Evolutionary conservation across 2,329 filamentous ascomycete species (phyloP).

Genomic region (Emericellopsis cladophorae): DNA sequence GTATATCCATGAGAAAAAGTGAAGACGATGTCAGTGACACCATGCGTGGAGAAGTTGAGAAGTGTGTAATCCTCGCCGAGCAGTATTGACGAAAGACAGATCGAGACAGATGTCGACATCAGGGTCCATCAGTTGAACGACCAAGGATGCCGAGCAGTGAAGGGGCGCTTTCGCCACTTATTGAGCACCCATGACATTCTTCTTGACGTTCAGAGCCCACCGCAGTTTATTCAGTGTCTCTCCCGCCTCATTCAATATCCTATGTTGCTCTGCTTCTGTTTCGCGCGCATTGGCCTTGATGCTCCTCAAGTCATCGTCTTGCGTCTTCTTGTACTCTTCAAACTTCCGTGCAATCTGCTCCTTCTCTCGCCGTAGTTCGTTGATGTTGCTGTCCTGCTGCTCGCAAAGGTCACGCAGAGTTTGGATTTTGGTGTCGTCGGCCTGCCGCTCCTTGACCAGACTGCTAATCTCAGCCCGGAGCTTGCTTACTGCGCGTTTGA

Average conservation of each 20-base stretch:
- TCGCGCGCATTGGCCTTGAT: constrained; percentile 45
- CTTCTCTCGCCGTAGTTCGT: constrained; percentile 46
- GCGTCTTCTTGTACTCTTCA: constrained; percentile 50
- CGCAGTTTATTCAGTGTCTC: constrained; percentile 54
- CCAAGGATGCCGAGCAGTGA: no score
- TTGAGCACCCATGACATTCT: constrained; percentile 42
- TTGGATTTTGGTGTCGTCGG: constrained; percentile 50
- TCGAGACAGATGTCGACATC: background rate
- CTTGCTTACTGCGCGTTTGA: constrained; percentile 35
- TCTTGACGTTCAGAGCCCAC: constrained; percentile 60
- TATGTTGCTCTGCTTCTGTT: constrained; percentile 49
- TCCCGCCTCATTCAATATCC: constrained; percentile 42
- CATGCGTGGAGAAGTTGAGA: no score
- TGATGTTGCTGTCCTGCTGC: constrained; percentile 59
- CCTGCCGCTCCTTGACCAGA: constrained; percentile 40
- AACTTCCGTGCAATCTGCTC: constrained; percentile 47
- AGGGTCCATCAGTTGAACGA: no score
- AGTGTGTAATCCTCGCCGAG: no score
- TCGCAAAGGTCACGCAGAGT: constrained; percentile 58
- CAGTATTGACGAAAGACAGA: background rate
- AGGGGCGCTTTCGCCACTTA: constrained; percentile 14
- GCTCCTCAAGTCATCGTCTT: constrained; percentile 45
- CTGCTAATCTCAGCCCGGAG: constrained; percentile 40
- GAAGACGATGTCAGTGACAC: no score
- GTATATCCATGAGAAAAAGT: no score